Base-by-base conservation (phyloP, 768 basidiomycete species). In the Lactarius hengduanensis region DNA sequence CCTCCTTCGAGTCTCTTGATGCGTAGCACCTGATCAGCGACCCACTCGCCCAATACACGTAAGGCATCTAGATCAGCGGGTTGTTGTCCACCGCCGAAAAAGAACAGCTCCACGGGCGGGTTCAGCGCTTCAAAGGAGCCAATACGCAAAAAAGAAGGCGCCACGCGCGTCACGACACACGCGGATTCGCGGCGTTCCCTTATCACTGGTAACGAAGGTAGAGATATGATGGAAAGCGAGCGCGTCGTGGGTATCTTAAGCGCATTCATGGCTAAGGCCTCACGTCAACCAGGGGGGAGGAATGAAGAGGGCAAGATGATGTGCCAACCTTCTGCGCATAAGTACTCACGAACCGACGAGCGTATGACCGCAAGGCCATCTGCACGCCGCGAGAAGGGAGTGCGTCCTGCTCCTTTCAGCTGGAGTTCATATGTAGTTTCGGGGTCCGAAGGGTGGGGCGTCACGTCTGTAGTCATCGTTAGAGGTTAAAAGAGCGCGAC, bases 361-460 rank as follows among this genome's bases (percentile, higher is more conserved):
- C 97, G 88, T n/a, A 95, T 77, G 3, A 98, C 96, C 0, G 97
- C 97, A 20, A 99, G 82, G 0, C 97, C 97, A 75, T 98, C 97
- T 3, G 97, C 96, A 60, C 82, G 84, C 30, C 97, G 84, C 0
- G 93, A 92, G 78, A 96, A 98, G 0, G 97, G 96, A 1, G 96
- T 98, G 13, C 97, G 82, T 0, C 97, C 97, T 0, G 89, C 86
- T 1, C 97, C 97, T 75, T 98, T 99, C 70, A 99, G 84, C 76
- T 98, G 97, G 10, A 99, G 81, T 73, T 99, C 97, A 72, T 88
- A 90, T 0, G 79, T 78, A 5, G 80, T 72, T 20, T 83, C 78
- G 2, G 83, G 81, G 55, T 86, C 79, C 8, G 78, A 74, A 0
- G 88, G 87, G 66, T 91, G 87, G 0, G 90, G 86, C 0, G 92